Base-by-base conservation (phyloP, 495 filamentous ascomycete species). In the Usnea hakonensis region DNA sequence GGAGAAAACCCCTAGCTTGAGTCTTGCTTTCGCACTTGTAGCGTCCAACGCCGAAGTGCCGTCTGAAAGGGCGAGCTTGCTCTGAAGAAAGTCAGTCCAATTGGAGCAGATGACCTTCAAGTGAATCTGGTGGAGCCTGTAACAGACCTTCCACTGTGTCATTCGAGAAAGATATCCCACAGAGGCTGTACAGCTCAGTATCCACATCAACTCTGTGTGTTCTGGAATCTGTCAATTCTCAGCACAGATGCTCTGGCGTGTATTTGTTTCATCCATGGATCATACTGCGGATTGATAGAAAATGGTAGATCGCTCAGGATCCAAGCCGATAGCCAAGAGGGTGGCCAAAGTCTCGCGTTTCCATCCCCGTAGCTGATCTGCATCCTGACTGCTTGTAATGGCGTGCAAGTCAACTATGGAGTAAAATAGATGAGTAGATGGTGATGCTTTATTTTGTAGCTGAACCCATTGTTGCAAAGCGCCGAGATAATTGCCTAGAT, bases 101-200 rank as follows among this genome's bases (percentile, higher is more conserved):
- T 41, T 17, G 30, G 56, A 46, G 21, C 28, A 38, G 28, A 21
- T 43, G 28, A 50, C 21, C 2, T 36, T 23, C 32, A 1, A 19
- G 37, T 13, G 40, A 38, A 21, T 52, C 26, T 46, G 32, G n/a
- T 38, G 10, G 7, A 13, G 21, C 5, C 21, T 14, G 13, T 26
- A 36, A 71, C 78, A 67, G 60, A 91, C 90, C 83, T 97, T 98
- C 92, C 92, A 97, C 75, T 97, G 93, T 44, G 94, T 97, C 95
- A 98, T 98, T 14, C 95, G 81, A 4, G 84, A 86, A 36, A 98
- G 77, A 72, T 95, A 91, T 16, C 95, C 94, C 76, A 89, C 91
- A 5, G 85, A 89, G 35, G 95, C 90, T 41, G 87, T 86, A 60
- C 91, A 95, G 68, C 90, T 91, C 59, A 98, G 73, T 63, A 97